Evolutionary conservation across 2,329 filamentous ascomycete genomes (phyloP).

Genomic region (Epichloe baconii): DNA sequence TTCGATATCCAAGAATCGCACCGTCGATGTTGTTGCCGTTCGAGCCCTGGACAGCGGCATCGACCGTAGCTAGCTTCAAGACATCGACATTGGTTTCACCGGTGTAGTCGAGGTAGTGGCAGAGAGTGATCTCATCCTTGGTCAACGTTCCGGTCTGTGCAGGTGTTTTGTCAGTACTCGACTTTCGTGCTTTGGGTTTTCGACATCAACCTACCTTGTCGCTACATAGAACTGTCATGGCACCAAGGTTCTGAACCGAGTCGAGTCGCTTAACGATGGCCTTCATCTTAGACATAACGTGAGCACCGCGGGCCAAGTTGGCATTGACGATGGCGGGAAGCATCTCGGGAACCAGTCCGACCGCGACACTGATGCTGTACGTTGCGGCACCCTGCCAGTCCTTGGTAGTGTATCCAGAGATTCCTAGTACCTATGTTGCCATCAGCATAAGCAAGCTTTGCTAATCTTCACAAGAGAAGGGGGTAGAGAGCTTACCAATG

Average conservation of each 20-base stretch:
- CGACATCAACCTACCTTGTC: conserved; percentile 12
- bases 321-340: conserved; percentile 18
- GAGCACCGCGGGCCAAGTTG: conserved; percentile 16
- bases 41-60: conserved; percentile 13
- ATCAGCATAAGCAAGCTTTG: background rate
- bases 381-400: conserved; percentile 15
- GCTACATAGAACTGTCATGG: conserved; percentile 18
- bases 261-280: conserved; percentile 22
- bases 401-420: conserved; percentile 13
- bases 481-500: conserved; percentile 11
- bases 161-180: background rate
- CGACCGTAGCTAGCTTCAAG: conserved; percentile 15
- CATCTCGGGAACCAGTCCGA: conserved; percentile 18
- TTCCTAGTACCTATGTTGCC: conserved; percentile 10
- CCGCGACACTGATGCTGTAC: conserved; percentile 18
- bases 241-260: conserved; percentile 17
- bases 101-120: conserved; percentile 10
- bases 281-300: conserved; percentile 19
- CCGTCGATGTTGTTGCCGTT: conserved; percentile 17
- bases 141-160: conserved; percentile 16
- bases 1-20: conserved; percentile 12
- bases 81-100: conserved; percentile 10
- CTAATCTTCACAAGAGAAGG: background rate
- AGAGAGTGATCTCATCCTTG: conserved; percentile 16
- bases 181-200: background rate